Evolutionary conservation across 371 early-diverging fungal species (phyloP), one percentile per base, ranked within the genome.

Genomic region (Mucor circinelloides): DNA sequence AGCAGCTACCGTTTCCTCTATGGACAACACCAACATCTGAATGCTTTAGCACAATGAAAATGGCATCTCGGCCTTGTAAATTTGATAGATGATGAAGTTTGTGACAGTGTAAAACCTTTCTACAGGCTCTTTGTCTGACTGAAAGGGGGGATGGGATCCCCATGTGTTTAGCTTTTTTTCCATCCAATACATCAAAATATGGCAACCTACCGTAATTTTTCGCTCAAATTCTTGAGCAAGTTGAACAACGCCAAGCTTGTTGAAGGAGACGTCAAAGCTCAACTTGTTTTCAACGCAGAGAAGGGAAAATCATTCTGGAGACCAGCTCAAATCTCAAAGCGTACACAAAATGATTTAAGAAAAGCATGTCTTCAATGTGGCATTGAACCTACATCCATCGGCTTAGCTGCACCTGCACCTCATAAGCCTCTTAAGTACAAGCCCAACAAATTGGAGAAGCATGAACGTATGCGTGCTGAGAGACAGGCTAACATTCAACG

Each of bases 401-500:
- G 89, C 13, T 68, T 90, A 48, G 80, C 86, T 0, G 42, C 77
- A 8, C 58, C 58, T 15, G 34, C 66, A 6, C 44, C 73, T 3
- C 59, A 67, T 8, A 86, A 83, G 46, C 67, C 80, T 0, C 66
- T 87, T 28, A 81, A 78, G 38, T 78, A 73, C 64, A 82, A 85
- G 68, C 86, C 88, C 19, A 85, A 87, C 60, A 90, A 89, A 75
- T 82, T 87, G 8, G 88, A 88, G 64, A 87, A 88, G 71, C 86
- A 86, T 68, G 88, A 89, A 75, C 79, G 89, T 50, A 75, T 75
- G 76, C 87, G 87, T 46, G 79, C 77, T 7, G 83, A 81, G 66
- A 83, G 86, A 64, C 71, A 84, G 62, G 77, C 77, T 17, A 80
- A 52, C 6, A 84, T 84, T 59, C 70, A 71, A 46, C 73, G 74